Conservation (phyloP, 805 yeast species). For the Priceomyces castillae region DNA sequence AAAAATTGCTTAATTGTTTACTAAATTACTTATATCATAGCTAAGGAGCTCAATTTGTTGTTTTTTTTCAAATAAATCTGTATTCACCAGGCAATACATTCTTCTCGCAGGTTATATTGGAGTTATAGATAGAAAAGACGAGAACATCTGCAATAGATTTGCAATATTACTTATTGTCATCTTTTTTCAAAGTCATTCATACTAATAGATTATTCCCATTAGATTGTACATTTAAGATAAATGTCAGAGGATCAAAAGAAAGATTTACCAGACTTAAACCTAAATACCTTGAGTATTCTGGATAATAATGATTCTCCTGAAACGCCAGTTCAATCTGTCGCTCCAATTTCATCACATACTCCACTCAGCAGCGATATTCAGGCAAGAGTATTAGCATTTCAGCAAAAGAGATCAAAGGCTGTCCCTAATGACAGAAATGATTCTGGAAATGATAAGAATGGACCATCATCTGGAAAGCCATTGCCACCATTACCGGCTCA, state of each 20-base stretch:
- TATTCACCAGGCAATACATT: no score
- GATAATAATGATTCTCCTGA: not conserved
- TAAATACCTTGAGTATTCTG: not conserved
- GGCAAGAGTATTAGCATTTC: constrained; percentile 84
- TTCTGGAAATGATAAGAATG: not conserved
- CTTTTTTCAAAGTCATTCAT: no score
- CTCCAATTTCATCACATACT: constrained; percentile 11
- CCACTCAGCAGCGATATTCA: constrained; percentile 70
- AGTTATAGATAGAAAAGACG: no score
- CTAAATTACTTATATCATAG: not conserved
- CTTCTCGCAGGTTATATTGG: no score
- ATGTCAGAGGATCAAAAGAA: constrained; percentile 1
- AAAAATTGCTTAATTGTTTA: not conserved
- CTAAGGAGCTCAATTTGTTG: no score
- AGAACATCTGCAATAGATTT: no score
- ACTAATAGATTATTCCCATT: no score
- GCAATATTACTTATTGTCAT: no score
- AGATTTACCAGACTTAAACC: not conserved
- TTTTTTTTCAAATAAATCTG: no score
- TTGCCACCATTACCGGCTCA: constrained; percentile 27
- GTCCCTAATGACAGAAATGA: constrained; percentile 7
- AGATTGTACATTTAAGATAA: no score
- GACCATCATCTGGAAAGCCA: constrained; percentile 14
- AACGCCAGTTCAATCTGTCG: not conserved
- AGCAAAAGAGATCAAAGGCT: constrained; percentile 58